These are phyloP conservation scores for Pinus albicaulis DNA, from an alignment of 75 land plant species.

Conservation along the genomic window DNA sequence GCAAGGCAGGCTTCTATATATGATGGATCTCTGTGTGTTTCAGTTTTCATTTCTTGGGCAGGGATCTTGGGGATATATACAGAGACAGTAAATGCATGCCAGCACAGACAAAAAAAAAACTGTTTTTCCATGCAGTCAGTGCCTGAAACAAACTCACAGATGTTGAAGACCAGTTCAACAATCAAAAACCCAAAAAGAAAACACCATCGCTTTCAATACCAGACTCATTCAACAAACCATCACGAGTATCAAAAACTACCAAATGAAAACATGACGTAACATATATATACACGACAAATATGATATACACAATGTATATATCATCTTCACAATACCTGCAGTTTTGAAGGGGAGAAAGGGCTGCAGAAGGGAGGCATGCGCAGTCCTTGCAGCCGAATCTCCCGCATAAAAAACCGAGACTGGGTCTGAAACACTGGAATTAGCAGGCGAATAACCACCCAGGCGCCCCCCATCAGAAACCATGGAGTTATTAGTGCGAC, in stretches of 20 bases:
- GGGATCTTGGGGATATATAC: neutral
- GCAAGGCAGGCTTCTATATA: too few relatives aligned
- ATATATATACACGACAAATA: neutral
- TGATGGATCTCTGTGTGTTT: too few relatives aligned
- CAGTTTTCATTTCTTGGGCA: too few relatives aligned
- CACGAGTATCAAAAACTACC: neutral
- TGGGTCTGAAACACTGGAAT: constrained; percentile 32
- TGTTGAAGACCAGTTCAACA: too few relatives aligned
- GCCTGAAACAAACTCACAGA: neutral
- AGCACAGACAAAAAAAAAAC: neutral
- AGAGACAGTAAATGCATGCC: neutral
- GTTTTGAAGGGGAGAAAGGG: constrained; percentile 19
- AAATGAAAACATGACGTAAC: neutral
- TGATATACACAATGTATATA: neutral
- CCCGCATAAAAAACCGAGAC: constrained; percentile 1
- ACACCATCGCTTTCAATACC: too few relatives aligned
- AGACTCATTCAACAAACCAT: neutral
- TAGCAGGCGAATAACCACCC: constrained; percentile 31
- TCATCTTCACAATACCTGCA: constrained; percentile 8
- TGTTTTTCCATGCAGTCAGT: neutral
- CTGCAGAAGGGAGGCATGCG: constrained; percentile 22
- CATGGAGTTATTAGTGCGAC: constrained; percentile 16
- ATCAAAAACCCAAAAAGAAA: too few relatives aligned
- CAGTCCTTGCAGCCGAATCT: constrained; percentile 24
- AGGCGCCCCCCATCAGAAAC: constrained; percentile 23